Percentiles rank a stretch among this genome's conserved stretches.
Conservation (phyloP, 139 green algal species). For the Protoeuglena noctilucae region DNA sequence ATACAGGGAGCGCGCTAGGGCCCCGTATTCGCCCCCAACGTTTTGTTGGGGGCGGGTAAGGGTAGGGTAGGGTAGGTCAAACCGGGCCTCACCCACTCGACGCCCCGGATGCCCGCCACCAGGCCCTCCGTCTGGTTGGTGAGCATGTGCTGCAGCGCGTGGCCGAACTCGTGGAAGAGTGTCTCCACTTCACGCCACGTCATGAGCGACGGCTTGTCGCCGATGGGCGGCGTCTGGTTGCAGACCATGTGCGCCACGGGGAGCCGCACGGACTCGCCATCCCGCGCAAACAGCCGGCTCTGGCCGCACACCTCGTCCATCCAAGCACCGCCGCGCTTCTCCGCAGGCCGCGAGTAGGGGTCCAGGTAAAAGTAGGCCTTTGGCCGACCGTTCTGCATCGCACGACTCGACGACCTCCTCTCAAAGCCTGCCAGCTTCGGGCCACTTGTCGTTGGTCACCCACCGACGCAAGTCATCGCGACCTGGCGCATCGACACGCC, state of each 20-base stretch:
- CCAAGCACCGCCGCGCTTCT: conserved; percentile 92
- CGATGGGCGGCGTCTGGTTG: conserved; percentile 82
- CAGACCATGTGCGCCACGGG: conserved; percentile 93
- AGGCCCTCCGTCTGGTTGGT: conserved; percentile 72
- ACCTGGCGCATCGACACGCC: too few relatives aligned
- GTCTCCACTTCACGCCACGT: conserved; percentile 94
- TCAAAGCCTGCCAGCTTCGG: too few relatives aligned
- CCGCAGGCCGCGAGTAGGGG: conserved; percentile 73
- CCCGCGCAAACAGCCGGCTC: conserved; percentile 26
- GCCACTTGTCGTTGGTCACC: too few relatives aligned
- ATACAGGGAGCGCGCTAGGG: too few relatives aligned
- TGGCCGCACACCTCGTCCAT: conserved; percentile 62
- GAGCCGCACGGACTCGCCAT: conserved; percentile 47
- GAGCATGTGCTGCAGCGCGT: conserved; percentile 90
- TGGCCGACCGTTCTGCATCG: conserved; percentile 30
- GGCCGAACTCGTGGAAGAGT: conserved; percentile 90
- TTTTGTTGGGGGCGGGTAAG: too few relatives aligned
- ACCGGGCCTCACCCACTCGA: too few relatives aligned
- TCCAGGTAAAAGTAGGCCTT: conserved; percentile 92
- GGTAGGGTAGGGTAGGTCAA: too few relatives aligned
- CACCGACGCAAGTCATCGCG: too few relatives aligned
- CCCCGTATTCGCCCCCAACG: too few relatives aligned
- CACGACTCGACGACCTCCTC: too few relatives aligned
- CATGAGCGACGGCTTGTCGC: conserved; percentile 79
- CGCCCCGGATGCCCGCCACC: conserved; percentile 63